Conservation (phyloP, 2,329 filamentous ascomycete species). For the Alternaria rosae region DNA sequence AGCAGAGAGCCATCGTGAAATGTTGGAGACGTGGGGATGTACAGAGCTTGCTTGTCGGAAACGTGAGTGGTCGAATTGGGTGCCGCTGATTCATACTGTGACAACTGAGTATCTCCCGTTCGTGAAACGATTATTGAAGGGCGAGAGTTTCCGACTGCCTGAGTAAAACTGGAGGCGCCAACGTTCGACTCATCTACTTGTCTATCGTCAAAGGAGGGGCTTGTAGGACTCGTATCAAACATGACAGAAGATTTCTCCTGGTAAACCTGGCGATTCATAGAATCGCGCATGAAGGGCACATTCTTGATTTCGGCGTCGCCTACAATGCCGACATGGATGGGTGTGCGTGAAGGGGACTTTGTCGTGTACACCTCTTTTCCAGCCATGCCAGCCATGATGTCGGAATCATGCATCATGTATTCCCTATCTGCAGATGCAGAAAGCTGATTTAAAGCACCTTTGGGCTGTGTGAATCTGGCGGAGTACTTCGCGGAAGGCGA, state of each 20-base stretch:
- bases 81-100: background rate
- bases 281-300: background rate
- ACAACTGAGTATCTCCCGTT: background rate
- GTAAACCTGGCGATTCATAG: background rate
- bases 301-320: background rate
- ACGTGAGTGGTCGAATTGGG: background rate
- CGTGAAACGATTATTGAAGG: background rate
- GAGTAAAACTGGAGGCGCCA: accelerated
- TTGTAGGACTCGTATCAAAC: background rate
- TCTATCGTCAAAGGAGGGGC: background rate
- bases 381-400: background rate
- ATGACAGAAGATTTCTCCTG: background rate
- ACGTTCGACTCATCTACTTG: background rate
- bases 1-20: no score
- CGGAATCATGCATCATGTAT: background rate
- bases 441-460: no score
- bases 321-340: no score
- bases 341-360: background rate
- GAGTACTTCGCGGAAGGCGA: background rate
- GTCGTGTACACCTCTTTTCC: background rate
- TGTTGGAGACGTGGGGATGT: background rate
- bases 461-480: no score
- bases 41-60: background rate
- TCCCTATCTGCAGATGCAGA: no score
- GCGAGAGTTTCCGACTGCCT: background rate